Base-by-base conservation (phyloP, 768 basidiomycete species). In the Boletus sp. region DNA sequence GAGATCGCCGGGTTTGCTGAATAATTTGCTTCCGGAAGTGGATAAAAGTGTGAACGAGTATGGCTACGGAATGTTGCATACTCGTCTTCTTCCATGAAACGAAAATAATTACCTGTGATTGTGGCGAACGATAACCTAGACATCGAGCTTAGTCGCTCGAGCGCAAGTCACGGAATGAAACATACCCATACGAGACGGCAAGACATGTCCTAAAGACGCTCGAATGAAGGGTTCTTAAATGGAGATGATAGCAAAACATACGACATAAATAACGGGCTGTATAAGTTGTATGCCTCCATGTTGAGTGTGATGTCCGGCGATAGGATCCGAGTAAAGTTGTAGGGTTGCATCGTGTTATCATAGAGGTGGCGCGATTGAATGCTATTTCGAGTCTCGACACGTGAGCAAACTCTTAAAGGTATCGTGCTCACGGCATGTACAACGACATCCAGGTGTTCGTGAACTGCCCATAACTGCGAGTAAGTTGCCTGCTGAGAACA, bases 1-100 rank as follows among this genome's bases (percentile, higher is more conserved):
- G 79, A 3, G 89, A 79, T 52, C 85, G 80, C 45, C 87, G 83
- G 18, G 83, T 73, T 70, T 90, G 89, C 4, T 74, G 76, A 79
- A 85, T 84, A 56, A 92, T 89, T 69, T 90, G 88, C 66, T 87
- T 88, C 68, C 90, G 83, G 76, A 86, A 90, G 74, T 84, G 86
- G 33, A 92, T 75, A 69, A 77, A 64, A 1, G 70, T 53, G 32
- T 71, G 70, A n/a, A 67, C 61, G 29, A 71, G 61, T 4, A 62
- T 68, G 7, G 70, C 70, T 71, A 46, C 30, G 5, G 15, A 47
- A 15, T 2, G 14, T 24, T 51, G 61, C 37, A 56, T 39, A 28
- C 4, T 15, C 8, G 18, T 32, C n/a, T 24, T 24, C 41, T 56
- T 14, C 29, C 20, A 54, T 28, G 8, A 18, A 18, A 48, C 5